These are phyloP conservation scores for Pseudozyma flocculosa DNA, from an alignment of 1,284 basidiomycete genomes.

Conservation along the genomic window DNA sequence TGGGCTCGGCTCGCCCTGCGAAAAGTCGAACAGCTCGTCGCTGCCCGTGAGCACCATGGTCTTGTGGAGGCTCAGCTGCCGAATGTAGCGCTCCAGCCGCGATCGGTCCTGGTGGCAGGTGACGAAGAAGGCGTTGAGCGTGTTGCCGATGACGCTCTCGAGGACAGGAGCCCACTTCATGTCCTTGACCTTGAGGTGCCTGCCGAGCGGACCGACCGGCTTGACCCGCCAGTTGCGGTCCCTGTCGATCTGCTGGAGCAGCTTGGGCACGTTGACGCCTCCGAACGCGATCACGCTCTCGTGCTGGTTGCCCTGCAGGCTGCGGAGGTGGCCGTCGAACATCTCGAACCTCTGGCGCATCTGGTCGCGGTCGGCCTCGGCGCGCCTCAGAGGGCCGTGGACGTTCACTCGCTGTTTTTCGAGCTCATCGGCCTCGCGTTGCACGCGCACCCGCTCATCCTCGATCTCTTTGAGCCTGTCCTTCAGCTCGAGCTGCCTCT, in stretches of 20 bases:
- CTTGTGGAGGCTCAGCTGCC: constrained; percentile 1
- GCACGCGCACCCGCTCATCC: constrained; percentile 12
- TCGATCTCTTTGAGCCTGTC: constrained; percentile 21
- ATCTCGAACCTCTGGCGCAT: constrained; percentile 11
- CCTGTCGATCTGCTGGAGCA: constrained; percentile 62
- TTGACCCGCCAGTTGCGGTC: constrained; percentile 58
- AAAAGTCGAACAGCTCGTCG: constrained; percentile 62
- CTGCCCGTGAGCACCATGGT: constrained; percentile 40
- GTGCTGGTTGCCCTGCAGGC: constrained; percentile 11
- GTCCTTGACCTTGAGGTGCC: constrained; percentile 79
- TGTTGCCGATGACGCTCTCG: constrained; percentile 67
- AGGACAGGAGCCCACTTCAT: constrained; percentile 70
- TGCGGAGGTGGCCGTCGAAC: constrained; percentile 7
- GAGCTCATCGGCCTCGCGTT: constrained; percentile 23
- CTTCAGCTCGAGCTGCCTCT: constrained; percentile 23
- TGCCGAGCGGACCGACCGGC: constrained; percentile 71
- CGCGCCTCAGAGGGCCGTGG: neutral
- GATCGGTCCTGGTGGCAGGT: constrained; percentile 71
- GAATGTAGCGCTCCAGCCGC: constrained; percentile 68
- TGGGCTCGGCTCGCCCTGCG: constrained; percentile 64
- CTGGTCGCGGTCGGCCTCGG: constrained; percentile 6
- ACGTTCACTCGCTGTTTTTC: constrained; percentile 17
- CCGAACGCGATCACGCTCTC: constrained; percentile 49
- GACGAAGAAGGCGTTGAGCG: constrained; percentile 75
- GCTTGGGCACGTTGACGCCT: constrained; percentile 36